These are phyloP conservation scores for Yamadazyma takamatsuzukensis DNA, from an alignment of 805 yeast species.

Conservation along the genomic window DNA sequence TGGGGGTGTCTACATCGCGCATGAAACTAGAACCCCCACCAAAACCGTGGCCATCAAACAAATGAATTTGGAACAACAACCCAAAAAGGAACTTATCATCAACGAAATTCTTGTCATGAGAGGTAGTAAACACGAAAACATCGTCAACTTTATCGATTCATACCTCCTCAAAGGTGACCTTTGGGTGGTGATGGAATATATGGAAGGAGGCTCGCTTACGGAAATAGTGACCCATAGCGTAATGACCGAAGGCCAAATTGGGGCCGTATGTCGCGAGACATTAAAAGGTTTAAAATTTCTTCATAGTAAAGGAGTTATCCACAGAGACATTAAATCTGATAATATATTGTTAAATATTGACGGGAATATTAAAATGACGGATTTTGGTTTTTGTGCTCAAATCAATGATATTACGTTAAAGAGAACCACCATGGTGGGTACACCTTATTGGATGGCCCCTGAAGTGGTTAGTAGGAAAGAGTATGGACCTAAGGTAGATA, in stretches of 20 bases:
- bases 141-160: conserved; percentile 90
- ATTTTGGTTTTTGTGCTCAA: conserved; percentile 96
- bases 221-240: conserved; percentile 90
- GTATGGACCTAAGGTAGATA: conserved; percentile 94
- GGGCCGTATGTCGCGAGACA: conserved; percentile 91
- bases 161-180: conserved; percentile 72
- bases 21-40: conserved; percentile 44
- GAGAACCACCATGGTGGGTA: conserved; percentile 98
- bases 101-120: conserved; percentile 96
- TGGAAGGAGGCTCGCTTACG: conserved; percentile 97
- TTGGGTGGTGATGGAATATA: conserved; percentile 98
- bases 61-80: conserved; percentile 92
- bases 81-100: conserved; percentile 90
- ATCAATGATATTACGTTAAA: conserved; percentile 55
- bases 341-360: conserved; percentile 77
- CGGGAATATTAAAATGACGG: conserved; percentile 92
- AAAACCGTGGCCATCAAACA: conserved; percentile 89
- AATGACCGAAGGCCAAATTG: conserved; percentile 92
- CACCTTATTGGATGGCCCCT: conserved; percentile 99
- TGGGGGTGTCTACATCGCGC: conserved; percentile 93
- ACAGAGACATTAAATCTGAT: conserved; percentile 94
- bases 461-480: conserved; percentile 94
- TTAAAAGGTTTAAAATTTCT: conserved; percentile 79
- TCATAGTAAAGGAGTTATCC: conserved; percentile 90
- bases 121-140: conserved; percentile 83